These are phyloP conservation scores for Maudiozyma pseudohumilis DNA, from an alignment of 805 yeast species.

Conservation along the genomic window DNA sequence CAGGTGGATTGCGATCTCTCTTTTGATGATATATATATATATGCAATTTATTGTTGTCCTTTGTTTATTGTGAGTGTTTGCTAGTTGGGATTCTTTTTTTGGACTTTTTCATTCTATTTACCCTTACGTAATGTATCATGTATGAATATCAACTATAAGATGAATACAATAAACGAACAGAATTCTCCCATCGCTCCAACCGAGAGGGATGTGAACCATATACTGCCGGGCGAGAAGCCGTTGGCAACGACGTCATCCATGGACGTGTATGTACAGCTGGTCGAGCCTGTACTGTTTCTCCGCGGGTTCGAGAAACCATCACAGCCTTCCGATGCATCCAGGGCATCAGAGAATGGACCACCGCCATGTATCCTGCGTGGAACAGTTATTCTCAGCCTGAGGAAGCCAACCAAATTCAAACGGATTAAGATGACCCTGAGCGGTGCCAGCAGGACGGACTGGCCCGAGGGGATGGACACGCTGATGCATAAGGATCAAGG, in stretches of 20 bases:
- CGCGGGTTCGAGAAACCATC: conserved; percentile 53
- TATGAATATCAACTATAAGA: too few relatives aligned
- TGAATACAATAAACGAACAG: not conserved
- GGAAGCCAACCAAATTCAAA: conserved; percentile 63
- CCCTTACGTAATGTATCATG: too few relatives aligned
- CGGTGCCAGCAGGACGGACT: conserved; percentile 69
- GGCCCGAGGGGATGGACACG: conserved; percentile 98
- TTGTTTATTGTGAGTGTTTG: too few relatives aligned
- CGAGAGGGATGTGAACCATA: conserved; percentile 38
- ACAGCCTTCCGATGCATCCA: not conserved
- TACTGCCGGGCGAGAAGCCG: conserved; percentile 34
- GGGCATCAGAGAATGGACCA: not conserved
- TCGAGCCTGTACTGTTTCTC: conserved; percentile 68
- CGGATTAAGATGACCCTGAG: conserved; percentile 46
- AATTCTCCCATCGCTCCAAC: conserved; percentile 37
- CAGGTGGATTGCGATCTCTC: too few relatives aligned
- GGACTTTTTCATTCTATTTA: too few relatives aligned
- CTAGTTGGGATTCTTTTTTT: too few relatives aligned
- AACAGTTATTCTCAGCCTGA: conserved; percentile 51
- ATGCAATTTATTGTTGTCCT: too few relatives aligned
- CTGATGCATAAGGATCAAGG: conserved; percentile 26
- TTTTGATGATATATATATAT: too few relatives aligned
- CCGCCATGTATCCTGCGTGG: conserved; percentile 50
- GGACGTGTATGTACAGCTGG: conserved; percentile 54
- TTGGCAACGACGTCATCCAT: conserved; percentile 50